Percentiles rank a stretch among this genome's conserved stretches.
Conservation (phyloP, 140 eudicot genomes). For the Stevia rebaudiana region DNA sequence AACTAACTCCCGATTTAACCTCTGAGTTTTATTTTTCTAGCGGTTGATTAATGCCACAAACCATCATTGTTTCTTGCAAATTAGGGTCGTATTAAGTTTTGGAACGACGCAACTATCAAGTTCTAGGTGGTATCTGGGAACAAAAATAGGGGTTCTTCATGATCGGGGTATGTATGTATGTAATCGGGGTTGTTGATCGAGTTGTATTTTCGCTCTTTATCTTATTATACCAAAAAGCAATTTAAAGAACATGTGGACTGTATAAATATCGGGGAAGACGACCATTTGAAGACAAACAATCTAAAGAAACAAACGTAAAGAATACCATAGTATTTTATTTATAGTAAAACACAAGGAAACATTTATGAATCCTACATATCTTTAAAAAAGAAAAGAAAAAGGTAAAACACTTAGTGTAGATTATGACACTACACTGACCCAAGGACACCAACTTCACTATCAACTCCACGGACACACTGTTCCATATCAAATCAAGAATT, state of each 20-base stretch:
- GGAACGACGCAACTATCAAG: too few relatives aligned
- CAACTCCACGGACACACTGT: slow-evolving; percentile 18
- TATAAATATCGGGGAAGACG: background rate
- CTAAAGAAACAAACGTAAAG: slow-evolving; percentile 19
- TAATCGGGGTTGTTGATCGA: too few relatives aligned
- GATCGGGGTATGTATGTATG: too few relatives aligned
- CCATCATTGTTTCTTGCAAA: too few relatives aligned
- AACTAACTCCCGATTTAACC: too few relatives aligned
- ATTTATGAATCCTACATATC: slow-evolving; percentile 17
- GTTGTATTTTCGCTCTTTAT: too few relatives aligned
- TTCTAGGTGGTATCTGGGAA: too few relatives aligned
- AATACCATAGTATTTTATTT: too few relatives aligned
- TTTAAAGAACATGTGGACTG: slow-evolving; percentile 9
- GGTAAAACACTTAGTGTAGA: slow-evolving; percentile 13
- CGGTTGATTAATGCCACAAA: too few relatives aligned
- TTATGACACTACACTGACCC: slow-evolving; percentile 25
- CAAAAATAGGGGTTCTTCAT: too few relatives aligned
- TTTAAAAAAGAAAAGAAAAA: slow-evolving; percentile 17
- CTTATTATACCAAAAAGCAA: background rate
- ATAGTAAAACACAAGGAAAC: slow-evolving; percentile 24
- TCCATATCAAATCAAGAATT: slow-evolving; percentile 4
- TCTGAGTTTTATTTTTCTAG: too few relatives aligned
- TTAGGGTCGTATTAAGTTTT: too few relatives aligned
- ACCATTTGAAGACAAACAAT: slow-evolving; percentile 20
- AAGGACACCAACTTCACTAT: slow-evolving; percentile 23